phyloP scores from a whole-genome alignment of 1,284 basidiomycete genomes.

The Athelia psychrophila region DNA sequence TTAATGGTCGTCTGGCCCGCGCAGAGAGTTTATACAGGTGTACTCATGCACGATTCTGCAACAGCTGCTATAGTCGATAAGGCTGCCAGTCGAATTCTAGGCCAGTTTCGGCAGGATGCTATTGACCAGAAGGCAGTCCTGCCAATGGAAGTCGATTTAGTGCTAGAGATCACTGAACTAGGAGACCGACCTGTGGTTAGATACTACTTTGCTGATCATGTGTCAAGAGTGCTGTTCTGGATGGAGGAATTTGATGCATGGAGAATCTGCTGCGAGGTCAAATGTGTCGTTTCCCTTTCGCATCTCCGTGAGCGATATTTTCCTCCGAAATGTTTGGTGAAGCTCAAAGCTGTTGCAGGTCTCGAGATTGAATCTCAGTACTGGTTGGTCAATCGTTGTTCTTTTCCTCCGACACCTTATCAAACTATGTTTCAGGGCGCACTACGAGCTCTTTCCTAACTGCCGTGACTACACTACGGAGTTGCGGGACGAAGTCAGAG shows the following conservation, averaged over 20 bases:
- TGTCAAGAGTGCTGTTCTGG: not conserved
- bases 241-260: not conserved
- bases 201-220: constrained; percentile 1
- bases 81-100: not conserved
- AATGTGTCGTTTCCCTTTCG: not conserved
- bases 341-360: not conserved
- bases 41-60: not conserved
- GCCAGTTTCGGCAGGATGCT: not conserved
- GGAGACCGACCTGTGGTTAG: not conserved
- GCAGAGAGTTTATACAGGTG: not conserved
- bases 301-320: not conserved
- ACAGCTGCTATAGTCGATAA: not conserved
- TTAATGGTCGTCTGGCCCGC: not conserved
- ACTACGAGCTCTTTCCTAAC: not conserved
- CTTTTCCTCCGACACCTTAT: not conserved
- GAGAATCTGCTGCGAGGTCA: not conserved
- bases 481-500: not conserved
- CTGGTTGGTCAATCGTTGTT: not conserved
- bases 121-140: not conserved
- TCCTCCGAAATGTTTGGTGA: not conserved
- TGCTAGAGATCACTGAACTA: not conserved
- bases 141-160: not conserved
- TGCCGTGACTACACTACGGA: not conserved
- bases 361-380: not conserved
- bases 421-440: not conserved